phyloP scores from a whole-genome alignment of 78 protist genomes.

The Ministeria vibrans region DNA sequence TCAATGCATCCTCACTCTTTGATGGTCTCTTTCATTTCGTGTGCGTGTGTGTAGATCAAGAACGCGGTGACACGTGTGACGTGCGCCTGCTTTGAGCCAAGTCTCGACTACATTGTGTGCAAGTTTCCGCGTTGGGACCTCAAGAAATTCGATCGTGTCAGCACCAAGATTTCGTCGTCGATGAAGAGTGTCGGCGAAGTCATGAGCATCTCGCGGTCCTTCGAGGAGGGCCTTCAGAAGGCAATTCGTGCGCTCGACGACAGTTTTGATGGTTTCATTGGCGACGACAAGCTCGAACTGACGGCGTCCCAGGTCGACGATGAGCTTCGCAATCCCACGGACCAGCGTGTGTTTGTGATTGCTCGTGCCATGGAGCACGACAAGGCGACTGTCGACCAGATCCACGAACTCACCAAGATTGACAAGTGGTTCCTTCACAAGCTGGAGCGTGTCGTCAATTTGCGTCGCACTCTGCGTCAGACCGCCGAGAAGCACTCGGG shows the following conservation, averaged over 20 bases:
- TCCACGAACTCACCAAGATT: constrained; percentile 78
- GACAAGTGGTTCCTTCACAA: constrained; percentile 89
- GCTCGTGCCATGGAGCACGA: constrained; percentile 66
- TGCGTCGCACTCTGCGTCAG: constrained; percentile 19
- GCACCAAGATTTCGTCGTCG: constrained; percentile 47
- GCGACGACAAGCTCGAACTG: constrained; percentile 5
- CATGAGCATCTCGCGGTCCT: constrained; percentile 93
- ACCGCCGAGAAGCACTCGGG: no score
- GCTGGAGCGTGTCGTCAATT: constrained; percentile 39
- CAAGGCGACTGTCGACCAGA: constrained; percentile 69
- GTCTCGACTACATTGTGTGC: constrained; percentile 89
- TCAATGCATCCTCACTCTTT: no score
- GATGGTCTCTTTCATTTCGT: no score
- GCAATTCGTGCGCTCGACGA: constrained; percentile 59
- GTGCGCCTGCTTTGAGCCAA: constrained; percentile 93
- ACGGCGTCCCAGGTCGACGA: constrained; percentile 24
- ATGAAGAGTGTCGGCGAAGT: constrained; percentile 97
- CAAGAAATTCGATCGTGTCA: constrained; percentile 70
- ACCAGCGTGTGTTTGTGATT: constrained; percentile 74
- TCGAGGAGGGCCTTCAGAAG: constrained; percentile 92
- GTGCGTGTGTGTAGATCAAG: no score
- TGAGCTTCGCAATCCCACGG: constrained; percentile 65
- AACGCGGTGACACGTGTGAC: constrained; percentile 83
- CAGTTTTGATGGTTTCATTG: constrained; percentile 22
- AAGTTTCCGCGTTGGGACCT: constrained; percentile 71